Conservation (phyloP, 345 rosid genomes). For the Eutrema japonicum region DNA sequence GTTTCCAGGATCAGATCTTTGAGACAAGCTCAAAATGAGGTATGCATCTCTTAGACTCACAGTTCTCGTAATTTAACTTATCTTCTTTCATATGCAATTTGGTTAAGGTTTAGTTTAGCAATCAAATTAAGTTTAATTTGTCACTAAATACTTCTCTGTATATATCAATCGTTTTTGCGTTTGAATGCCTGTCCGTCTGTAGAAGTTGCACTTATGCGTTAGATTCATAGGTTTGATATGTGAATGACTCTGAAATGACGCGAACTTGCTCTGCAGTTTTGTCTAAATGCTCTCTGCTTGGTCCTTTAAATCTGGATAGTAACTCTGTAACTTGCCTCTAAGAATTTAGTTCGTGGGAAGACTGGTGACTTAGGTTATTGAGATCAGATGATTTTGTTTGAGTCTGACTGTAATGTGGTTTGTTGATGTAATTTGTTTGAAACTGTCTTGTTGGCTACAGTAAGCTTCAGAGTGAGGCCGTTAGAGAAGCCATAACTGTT, state of each 20-base stretch:
- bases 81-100: neutral
- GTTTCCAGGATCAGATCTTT: conserved; percentile 30
- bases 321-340: neutral
- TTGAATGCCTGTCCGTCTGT: no score
- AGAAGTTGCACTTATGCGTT: neutral
- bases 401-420: neutral
- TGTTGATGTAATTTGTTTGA: conserved; percentile 15
- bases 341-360: neutral
- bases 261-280: neutral
- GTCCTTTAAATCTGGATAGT: neutral
- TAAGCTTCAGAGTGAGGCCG: conserved; percentile 72
- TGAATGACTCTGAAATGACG: neutral
- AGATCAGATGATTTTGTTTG: neutral
- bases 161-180: neutral
- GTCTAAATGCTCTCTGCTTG: neutral
- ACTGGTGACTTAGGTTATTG: neutral
- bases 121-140: neutral
- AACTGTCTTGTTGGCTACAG: conserved; percentile 34
- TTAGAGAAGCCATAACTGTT: conserved; percentile 64
- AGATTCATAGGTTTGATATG: neutral
- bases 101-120: neutral
- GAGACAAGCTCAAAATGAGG: conserved; percentile 39
- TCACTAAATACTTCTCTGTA: neutral
- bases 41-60: conserved; percentile 19
- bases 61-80: neutral